Conservation (phyloP, 441 rosid species). For the Mallotus japonicus region DNA sequence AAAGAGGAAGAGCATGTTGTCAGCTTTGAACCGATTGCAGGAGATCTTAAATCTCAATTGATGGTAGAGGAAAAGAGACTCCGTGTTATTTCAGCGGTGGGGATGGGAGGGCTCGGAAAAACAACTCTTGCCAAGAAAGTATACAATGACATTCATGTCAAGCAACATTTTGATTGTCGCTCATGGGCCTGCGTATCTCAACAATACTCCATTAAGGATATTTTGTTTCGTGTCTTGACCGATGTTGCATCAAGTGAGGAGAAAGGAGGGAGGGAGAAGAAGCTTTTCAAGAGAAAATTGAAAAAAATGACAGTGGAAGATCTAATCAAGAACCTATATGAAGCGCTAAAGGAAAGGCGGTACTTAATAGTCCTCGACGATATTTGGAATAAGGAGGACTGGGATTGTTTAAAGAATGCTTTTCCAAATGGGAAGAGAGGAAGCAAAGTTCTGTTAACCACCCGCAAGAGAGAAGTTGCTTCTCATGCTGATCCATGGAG, state of each 20-base stretch:
- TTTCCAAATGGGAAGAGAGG: constrained; percentile 20
- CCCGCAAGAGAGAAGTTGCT: constrained; percentile 29
- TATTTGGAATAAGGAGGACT: constrained; percentile 28
- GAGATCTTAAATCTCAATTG: constrained; percentile 5
- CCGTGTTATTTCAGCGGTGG: constrained; percentile 19
- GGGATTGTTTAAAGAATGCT: constrained; percentile 26
- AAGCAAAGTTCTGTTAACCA: constrained; percentile 36
- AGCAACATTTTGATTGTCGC: constrained; percentile 22
- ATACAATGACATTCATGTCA: background rate
- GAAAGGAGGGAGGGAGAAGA: background rate
- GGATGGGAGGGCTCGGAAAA: constrained; percentile 29
- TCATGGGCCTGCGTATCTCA: constrained; percentile 40
- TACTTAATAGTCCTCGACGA: constrained; percentile 41
- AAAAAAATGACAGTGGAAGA: constrained; percentile 29
- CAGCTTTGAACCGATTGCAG: constrained; percentile 10
- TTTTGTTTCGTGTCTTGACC: constrained; percentile 24
- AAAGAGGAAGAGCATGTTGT: constrained; percentile 21
- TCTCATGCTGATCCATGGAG: constrained; percentile 26
- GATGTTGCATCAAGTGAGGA: background rate
- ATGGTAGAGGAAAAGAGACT: constrained; percentile 4
- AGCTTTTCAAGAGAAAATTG: background rate
- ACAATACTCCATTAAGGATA: constrained; percentile 23
- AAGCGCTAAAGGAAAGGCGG: constrained; percentile 22
- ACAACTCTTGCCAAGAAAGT: constrained; percentile 23
- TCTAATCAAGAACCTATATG: constrained; percentile 13